Base-by-base conservation (phyloP, 148 eudicot genomes). In the Talinum fruticosum region DNA sequence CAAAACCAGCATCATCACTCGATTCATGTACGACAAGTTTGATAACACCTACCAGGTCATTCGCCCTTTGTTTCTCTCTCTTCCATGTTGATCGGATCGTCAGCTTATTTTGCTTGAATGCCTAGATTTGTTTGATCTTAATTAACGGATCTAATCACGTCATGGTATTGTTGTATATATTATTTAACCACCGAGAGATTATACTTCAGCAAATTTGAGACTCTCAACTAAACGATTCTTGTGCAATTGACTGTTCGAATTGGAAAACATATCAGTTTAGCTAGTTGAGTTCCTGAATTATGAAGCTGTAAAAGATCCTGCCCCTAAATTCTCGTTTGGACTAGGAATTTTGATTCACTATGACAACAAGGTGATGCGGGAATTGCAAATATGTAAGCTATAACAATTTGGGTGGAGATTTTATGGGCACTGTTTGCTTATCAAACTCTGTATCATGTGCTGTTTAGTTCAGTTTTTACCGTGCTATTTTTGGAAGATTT, bases 11-110 rank as follows among this genome's bases (percentile, higher is more conserved):
- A 86, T 86, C 53, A 86, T 86, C 73, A 86, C 88, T 79, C 88
- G 88, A 18, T 86, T 86, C 66, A 86, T 86, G 88, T 86, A 86
- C 51, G 88, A 86, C 37, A 86, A 86, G 76, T 86, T 86, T 75
- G 88, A 86, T 34, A 86, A 84, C 24, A 86, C 88, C 16, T 86
- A 86, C 61, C 88, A 86, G 86, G 88, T 86, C 37, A 67, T 34
- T 26, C 18, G 19, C 45, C 10, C 3, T 16, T 33, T 5, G 18
- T 66, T 19, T 15, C 33, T 41, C 28, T 54, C 10, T 71, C 29
- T 59, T 44, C 28, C 1, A 1, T 23, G 32, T 41, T 73, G 44
- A 53, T 76, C 32, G 26, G 79, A 81, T 78, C 79, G 41, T 59
- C 8, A 32, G 35, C n/a, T 54, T 21, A 5, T 32, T 15, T 36